phyloP scores from a whole-genome alignment of 2,329 filamentous ascomycete species.

The Fusarium sp. region DNA sequence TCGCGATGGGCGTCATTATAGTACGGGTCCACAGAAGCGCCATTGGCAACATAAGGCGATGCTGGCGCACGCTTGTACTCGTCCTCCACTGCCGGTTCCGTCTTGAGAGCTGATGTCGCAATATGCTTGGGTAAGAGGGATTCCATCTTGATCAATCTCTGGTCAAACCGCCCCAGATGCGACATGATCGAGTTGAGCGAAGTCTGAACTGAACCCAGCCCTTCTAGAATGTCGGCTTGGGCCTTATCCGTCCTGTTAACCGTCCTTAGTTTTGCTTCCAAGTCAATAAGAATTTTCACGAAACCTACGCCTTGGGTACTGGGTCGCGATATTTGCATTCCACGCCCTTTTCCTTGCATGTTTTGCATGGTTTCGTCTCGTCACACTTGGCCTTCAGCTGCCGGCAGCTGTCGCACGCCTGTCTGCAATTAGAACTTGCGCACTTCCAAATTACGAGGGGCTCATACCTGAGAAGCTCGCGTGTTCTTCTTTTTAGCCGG shows the following conservation, averaged over 20 bases:
- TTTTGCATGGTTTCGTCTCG: constrained; percentile 85
- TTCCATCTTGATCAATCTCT: constrained; percentile 54
- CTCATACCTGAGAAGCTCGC: constrained; percentile 69
- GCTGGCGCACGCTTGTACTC: constrained; percentile 43
- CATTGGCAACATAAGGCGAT: constrained; percentile 43
- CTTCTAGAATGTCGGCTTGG: constrained; percentile 70
- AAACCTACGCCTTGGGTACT: constrained; percentile 85
- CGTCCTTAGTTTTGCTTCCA: constrained; percentile 19
- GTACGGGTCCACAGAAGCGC: constrained; percentile 39
- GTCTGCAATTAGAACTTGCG: constrained; percentile 31
- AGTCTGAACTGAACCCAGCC: constrained; percentile 58
- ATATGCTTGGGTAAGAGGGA: constrained; percentile 41
- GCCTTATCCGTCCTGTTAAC: constrained; percentile 68
- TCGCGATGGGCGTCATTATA: constrained; percentile 45
- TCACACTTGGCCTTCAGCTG: constrained; percentile 92
- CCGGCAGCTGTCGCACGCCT: constrained; percentile 93
- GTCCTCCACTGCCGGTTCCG: constrained; percentile 50
- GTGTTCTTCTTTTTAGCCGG: constrained; percentile 71
- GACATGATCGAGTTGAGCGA: constrained; percentile 54
- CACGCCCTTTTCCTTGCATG: constrained; percentile 87
- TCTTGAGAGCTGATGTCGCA: constrained; percentile 38
- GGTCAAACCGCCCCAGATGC: constrained; percentile 56
- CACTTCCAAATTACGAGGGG: neutral
- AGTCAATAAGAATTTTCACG: neutral
- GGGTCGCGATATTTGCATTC: constrained; percentile 92